phyloP scores from a whole-genome alignment of 163 green algal species.

The Volvox carteri region DNA sequence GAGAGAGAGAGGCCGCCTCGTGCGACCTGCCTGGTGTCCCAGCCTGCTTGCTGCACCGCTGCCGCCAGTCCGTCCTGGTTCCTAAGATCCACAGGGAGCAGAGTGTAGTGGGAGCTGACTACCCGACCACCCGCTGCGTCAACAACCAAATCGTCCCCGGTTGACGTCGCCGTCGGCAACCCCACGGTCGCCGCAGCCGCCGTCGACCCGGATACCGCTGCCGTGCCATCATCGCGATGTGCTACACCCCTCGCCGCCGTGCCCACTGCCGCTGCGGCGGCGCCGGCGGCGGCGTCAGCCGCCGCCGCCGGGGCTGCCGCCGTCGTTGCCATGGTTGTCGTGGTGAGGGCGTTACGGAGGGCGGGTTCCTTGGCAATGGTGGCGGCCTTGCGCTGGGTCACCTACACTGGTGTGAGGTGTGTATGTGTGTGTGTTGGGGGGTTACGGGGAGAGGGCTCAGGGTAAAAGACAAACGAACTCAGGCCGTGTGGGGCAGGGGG shows the following conservation, averaged over 20 bases:
- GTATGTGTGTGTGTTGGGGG: no score
- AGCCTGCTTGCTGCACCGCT: slow-evolving; percentile 68
- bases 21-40: slow-evolving; percentile 65
- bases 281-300: neutral
- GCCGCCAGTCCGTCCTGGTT: slow-evolving; percentile 60
- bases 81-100: slow-evolving; percentile 83
- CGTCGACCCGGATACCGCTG: no score
- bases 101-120: slow-evolving; percentile 65
- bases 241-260: no score
- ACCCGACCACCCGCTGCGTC: slow-evolving; percentile 48
- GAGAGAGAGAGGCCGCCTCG: neutral
- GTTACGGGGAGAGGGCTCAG: no score
- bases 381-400: slow-evolving; percentile 70
- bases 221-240: no score
- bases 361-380: slow-evolving; percentile 65
- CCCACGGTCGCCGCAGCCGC: no score
- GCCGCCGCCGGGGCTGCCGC: neutral
- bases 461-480: no score
- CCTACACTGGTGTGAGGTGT: no score
- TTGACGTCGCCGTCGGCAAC: neutral
- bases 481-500: no score
- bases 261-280: neutral
- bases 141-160: neutral
- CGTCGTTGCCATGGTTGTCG: neutral
- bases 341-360: slow-evolving; percentile 52